Conservation (phyloP, 2,329 filamentous ascomycete species). For the Talaromyces sp. region DNA sequence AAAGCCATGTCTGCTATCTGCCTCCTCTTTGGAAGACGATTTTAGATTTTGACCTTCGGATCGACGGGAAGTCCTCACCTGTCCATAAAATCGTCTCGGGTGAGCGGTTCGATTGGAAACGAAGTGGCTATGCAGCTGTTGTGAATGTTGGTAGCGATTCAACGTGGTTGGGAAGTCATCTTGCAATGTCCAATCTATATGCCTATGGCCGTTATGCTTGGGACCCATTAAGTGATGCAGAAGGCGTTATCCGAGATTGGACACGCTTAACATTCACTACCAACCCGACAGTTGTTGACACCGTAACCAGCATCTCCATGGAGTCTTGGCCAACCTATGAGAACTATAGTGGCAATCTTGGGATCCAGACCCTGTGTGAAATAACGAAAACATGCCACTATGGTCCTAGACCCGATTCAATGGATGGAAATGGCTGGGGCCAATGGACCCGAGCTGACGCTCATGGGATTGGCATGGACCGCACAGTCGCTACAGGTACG, state of each 20-base stretch:
- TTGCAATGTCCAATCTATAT: constrained; percentile 69
- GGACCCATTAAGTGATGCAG: constrained; percentile 53
- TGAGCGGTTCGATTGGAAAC: constrained; percentile 53
- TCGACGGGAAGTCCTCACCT: constrained; percentile 54
- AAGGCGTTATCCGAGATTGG: constrained; percentile 61
- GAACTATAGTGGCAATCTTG: constrained; percentile 67
- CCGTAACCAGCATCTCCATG: constrained; percentile 62
- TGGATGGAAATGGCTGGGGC: constrained; percentile 66
- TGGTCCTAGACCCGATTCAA: constrained; percentile 63
- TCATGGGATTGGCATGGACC: constrained; percentile 64
- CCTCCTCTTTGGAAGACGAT: constrained; percentile 66
- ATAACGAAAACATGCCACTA: constrained; percentile 62
- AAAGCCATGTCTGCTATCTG: constrained; percentile 65
- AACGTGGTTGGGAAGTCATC: constrained; percentile 67
- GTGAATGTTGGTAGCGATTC: constrained; percentile 64
- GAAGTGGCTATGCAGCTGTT: constrained; percentile 63
- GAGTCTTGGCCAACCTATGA: constrained; percentile 69
- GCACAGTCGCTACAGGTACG: constrained; percentile 65
- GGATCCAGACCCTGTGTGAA: constrained; percentile 66
- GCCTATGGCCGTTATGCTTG: constrained; percentile 66
- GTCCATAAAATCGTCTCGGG: constrained; percentile 62
- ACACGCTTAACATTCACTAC: constrained; percentile 63
- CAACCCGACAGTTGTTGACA: constrained; percentile 54
- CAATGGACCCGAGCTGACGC: constrained; percentile 67
- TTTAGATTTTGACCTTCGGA: constrained; percentile 63